Conservation (phyloP, 2,329 filamentous ascomycete species). For the Calcarisporium arbuscula region DNA sequence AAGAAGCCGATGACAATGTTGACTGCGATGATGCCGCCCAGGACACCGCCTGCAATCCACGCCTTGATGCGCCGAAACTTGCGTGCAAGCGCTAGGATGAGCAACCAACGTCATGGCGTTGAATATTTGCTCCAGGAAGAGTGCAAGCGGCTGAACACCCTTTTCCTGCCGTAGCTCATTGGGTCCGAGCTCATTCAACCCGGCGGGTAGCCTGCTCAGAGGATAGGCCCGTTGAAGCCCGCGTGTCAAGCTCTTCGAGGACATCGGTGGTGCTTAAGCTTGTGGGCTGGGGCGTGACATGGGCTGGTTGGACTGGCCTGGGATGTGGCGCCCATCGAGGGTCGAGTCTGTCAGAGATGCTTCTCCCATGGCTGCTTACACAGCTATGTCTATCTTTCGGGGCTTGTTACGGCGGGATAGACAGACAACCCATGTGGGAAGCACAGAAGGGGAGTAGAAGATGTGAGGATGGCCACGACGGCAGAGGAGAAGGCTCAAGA, state of each 20-base stretch:
- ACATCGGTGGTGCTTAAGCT: constrained; percentile 42
- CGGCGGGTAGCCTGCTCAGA: constrained; percentile 43
- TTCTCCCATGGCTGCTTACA: neutral
- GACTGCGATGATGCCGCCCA: constrained; percentile 43
- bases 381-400: neutral
- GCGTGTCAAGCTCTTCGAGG: constrained; percentile 44
- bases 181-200: constrained; percentile 46
- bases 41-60: constrained; percentile 45
- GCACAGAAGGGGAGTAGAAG: neutral
- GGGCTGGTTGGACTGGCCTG: constrained; percentile 26
- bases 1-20: constrained; percentile 43
- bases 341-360: too few relatives aligned
- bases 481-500: too few relatives aligned
- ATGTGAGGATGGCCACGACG: neutral
- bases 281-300: constrained; percentile 53
- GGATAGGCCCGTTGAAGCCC: constrained; percentile 48
- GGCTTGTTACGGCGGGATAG: neutral
- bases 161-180: constrained; percentile 47
- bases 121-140: constrained; percentile 48
- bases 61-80: constrained; percentile 42
- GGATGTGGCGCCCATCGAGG: too few relatives aligned
- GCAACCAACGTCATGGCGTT: constrained; percentile 51
- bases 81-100: constrained; percentile 49
- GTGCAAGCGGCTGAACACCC: constrained; percentile 49
- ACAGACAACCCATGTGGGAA: neutral